Base-by-base conservation (phyloP, 2,329 filamentous ascomycete genomes). In the Grosmannia serpens region DNA sequence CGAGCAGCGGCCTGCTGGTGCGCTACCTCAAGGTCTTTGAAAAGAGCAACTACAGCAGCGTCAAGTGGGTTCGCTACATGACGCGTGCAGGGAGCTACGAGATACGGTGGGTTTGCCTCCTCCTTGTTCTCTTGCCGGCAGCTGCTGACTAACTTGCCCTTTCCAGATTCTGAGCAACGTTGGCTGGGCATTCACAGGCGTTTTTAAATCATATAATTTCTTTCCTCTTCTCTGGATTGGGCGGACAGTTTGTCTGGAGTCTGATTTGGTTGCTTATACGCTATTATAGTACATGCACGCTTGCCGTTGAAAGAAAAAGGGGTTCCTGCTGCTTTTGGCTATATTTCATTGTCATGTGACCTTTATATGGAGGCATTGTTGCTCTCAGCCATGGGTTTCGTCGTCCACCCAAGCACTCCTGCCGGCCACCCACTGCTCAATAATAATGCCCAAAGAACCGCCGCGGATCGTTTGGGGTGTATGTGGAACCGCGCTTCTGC, bases 31-130 rank as follows among this genome's bases (percentile, higher is more conserved):
- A 99, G 75, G 94, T 99, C 1, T 99, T 99, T 75, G 94, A 99
- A 77, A 99, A 99, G 84, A 94, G 84, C 73, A 97, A 97, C 73
- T 99, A 99, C 71, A 95, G 89, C 62, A 96, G 91, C 69, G 94
- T 99, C 54, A 99, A 99, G 74, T 99, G 94, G 94, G 94, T 99
- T 66, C 80, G 94, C 66, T 99, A 99, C 73, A 97, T 99, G 94
- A 99, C 94, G 22, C 85, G 92, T 64, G 94, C 92, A 20, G 94
- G 94, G 31, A 96, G 91, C 72, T 99, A 99, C 73, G 94, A 99
- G 75, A 96, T 99, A 70, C 81, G 91, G 86, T 95, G 35, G n/a
- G 58, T 44, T 44, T 6, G 20, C 2, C 1, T 4, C 17, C 4
- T 20, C 17, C 8, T 22, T n/a, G 13, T n/a, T n/a, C 38, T 22